phyloP scores from a whole-genome alignment of 2,329 filamentous ascomycete species.

The Ceratocystis diversiconidia region DNA sequence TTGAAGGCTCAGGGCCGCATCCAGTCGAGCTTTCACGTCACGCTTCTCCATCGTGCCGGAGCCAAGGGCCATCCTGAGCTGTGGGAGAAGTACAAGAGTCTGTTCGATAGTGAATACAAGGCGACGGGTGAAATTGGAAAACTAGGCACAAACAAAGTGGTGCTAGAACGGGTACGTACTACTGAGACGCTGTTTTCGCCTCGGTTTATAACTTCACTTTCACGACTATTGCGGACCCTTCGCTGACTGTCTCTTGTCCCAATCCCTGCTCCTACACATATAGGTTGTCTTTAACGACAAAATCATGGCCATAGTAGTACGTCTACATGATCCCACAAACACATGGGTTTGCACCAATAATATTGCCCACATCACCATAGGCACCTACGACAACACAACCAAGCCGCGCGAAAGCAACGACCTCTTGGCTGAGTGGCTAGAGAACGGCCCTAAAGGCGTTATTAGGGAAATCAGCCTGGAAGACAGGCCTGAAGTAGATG shows the following conservation, averaged over 20 bases:
- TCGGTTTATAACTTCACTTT: neutral
- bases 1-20: constrained; percentile 61
- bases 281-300: constrained; percentile 68
- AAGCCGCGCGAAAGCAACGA: constrained; percentile 95
- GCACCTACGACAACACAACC: constrained; percentile 57
- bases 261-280: constrained; percentile 35
- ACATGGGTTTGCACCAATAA: constrained; percentile 60
- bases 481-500: constrained; percentile 34
- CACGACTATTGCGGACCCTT: neutral
- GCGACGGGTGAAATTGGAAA: constrained; percentile 25
- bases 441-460: constrained; percentile 33
- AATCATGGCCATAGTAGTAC: constrained; percentile 82
- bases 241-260: neutral
- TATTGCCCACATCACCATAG: constrained; percentile 78
- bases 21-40: constrained; percentile 83
- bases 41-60: constrained; percentile 67
- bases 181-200: neutral
- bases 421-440: constrained; percentile 60
- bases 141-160: constrained; percentile 50
- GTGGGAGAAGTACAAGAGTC: constrained; percentile 59
- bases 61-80: constrained; percentile 48
- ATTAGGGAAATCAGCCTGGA: constrained; percentile 38
- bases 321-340: constrained; percentile 44
- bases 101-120: constrained; percentile 36
- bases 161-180: constrained; percentile 42